Conservation (phyloP, 768 basidiomycete species). For the Tulasnella sp. region DNA sequence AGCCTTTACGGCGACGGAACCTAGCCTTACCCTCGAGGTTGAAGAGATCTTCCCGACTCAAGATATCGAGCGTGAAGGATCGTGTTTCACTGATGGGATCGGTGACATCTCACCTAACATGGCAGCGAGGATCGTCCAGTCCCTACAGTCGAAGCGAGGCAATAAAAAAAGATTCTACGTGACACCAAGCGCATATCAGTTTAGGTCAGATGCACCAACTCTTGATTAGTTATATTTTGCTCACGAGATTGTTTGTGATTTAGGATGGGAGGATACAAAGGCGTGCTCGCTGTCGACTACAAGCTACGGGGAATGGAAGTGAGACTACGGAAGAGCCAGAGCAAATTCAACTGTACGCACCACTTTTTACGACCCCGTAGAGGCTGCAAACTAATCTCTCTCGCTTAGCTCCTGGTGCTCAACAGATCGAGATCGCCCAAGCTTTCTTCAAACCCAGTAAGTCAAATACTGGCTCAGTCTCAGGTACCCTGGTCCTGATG, state of each 20-base stretch:
- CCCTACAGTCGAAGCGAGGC: slow-evolving; percentile 23
- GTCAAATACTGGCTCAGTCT: slow-evolving; percentile 20
- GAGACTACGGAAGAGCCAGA: slow-evolving; percentile 49
- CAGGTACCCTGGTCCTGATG: neutral
- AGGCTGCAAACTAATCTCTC: neutral
- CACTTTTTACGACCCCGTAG: neutral
- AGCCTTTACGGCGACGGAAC: slow-evolving; percentile 66
- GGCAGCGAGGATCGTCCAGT: slow-evolving; percentile 39
- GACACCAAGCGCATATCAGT: slow-evolving; percentile 39
- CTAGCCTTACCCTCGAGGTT: slow-evolving; percentile 35
- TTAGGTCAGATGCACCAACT: too few species aligned
- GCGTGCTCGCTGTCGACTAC: slow-evolving; percentile 52
- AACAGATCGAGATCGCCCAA: slow-evolving; percentile 50
- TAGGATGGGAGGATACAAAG: slow-evolving; percentile 23
- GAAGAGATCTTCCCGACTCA: slow-evolving; percentile 34
- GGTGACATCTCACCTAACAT: slow-evolving; percentile 53
- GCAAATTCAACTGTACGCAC: slow-evolving; percentile 42
- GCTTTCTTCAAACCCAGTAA: slow-evolving; percentile 50
- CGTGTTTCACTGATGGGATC: slow-evolving; percentile 58
- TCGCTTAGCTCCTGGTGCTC: slow-evolving; percentile 29
- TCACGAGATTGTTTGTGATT: too few species aligned
- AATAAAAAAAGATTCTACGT: slow-evolving; percentile 27
- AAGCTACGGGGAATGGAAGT: slow-evolving; percentile 39
- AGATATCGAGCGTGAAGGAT: slow-evolving; percentile 40
- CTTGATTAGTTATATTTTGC: too few species aligned